Base-by-base conservation (phyloP, 2,329 filamentous ascomycete genomes). In the Epichloe gansuensis region DNA sequence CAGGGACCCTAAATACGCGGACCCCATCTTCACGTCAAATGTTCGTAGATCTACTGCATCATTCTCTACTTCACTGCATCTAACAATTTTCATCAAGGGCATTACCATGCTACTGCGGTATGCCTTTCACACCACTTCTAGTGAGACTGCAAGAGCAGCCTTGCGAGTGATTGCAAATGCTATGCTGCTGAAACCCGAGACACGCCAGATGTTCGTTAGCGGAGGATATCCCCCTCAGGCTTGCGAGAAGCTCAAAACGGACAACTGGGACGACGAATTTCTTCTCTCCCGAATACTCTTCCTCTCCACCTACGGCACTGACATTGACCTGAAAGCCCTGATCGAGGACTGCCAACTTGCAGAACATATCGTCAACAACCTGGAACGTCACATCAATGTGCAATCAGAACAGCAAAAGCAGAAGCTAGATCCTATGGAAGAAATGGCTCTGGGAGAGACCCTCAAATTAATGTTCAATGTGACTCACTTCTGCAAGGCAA, bases 401-500 rank as follows among this genome's bases (percentile, higher is more conserved):
- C 51, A 67, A 8, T 56, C 61, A 17, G 54, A 56, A 21, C 61
- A 63, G n/a, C 59, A 61, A 45, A 68, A 67, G 45, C 57, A 63
- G 25, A 63, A 60, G 11, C 57, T 57, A 12, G 70, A 79, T 42
- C 76, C 78, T 0, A 86, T 90, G 76, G 81, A 85, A 57, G 81
- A 85, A 53, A 81, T 91, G 80, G 89, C 90, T 0, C 74, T 97
- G 39, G 76, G 75, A 8, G 91, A 97, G 66, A 91, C 86, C 0
- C 71, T 93, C 48, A 96, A 95, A 63, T 75, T 97, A 41, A 70
- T 95, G 49, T 97, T 94, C 74, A 96, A 96, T 66, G 74, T 95
- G 50, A 86, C 85, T 2, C 83, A 90, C 60, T 82, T 83, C 61
- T 85, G 84, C 58, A 80, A 82, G 4, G 74, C 82, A 42, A 74